Evolutionary conservation across 2,329 filamentous ascomycete species (phyloP), one percentile per base, ranked within the genome.

Genomic region (Ciborinia camelliae): DNA sequence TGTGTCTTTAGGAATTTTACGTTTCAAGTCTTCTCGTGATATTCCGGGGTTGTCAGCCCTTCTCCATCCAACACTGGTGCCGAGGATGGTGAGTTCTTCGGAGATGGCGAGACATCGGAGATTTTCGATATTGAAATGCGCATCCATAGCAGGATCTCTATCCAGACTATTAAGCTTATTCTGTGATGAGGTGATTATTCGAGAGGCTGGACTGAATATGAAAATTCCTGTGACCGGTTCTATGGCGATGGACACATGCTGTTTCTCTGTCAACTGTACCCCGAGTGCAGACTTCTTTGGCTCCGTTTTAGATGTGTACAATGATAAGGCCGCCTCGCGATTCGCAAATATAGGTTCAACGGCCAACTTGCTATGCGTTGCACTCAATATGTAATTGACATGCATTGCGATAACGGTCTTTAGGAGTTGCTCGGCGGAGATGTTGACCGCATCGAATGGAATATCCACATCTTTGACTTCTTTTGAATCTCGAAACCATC

Each of bases 401-500:
- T 98, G 94, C 67, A 84, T 83, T 41, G 89, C 89, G 71, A 96
- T 88, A 23, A 93, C 86, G 41, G 83, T 82, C 71, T 88, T 88
- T 51, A 99, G 77, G 3, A 97, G 83, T 6, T 79, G 75, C 73
- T 97, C 91, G 58, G 90, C 83, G 3, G 90, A 95, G 28, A 98
- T 81, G 15, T 83, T 79, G 50, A 84, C 79, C 53, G 83, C 79
- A 73, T 96, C 84, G 41, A 97, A 81, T 2, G 82, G 75, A 35
- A 97, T 81, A n/a, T 85, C 78, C n/a, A 81, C 78, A 64, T 89
- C 85, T 67, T 84, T 83, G 48, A 92, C 85, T 74, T 94, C 90
- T 71, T 89, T 88, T 68, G 88, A 88, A 73, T 94, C 88, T 65
- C 91, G 87, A 76, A 96, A 92, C 94, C 95, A 99, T 69, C 91